Percentiles rank a stretch among this genome's conserved stretches.
Conservation (phyloP, 2,329 filamentous ascomycete genomes). For the Aspergillus arachidicola region DNA sequence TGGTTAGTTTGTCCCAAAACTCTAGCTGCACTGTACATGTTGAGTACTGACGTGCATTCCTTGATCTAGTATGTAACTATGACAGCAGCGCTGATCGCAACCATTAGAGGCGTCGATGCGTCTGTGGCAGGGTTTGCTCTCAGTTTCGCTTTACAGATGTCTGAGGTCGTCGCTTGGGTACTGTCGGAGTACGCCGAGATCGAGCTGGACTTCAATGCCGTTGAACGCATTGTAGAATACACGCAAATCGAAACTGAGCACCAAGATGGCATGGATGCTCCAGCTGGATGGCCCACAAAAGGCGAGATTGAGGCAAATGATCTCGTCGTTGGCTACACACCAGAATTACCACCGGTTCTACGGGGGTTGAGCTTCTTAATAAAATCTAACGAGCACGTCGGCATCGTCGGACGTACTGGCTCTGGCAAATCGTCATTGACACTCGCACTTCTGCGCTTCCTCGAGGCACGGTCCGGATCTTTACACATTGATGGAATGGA, state of each 20-base stretch:
- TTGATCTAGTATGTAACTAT: conserved; percentile 63
- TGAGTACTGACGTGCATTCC: conserved; percentile 24
- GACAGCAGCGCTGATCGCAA: conserved; percentile 66
- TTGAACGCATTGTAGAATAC: conserved; percentile 76
- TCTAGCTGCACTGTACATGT: background rate
- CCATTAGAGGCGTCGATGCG: conserved; percentile 64
- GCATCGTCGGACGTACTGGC: conserved; percentile 77
- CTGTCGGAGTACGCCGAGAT: conserved; percentile 66
- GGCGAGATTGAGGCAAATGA: conserved; percentile 72
- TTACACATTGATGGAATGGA: conserved; percentile 74
- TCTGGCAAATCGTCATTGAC: conserved; percentile 78
- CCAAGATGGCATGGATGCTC: conserved; percentile 63
- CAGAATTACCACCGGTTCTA: conserved; percentile 69
- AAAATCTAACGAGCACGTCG: conserved; percentile 68
- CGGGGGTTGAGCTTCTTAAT: conserved; percentile 70
- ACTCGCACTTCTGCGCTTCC: conserved; percentile 74
- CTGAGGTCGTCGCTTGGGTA: conserved; percentile 64
- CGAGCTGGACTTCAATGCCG: conserved; percentile 76
- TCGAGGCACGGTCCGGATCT: conserved; percentile 67
- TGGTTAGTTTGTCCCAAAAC: background rate
- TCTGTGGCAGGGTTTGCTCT: conserved; percentile 75
- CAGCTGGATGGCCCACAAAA: conserved; percentile 73
- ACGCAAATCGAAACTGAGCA: conserved; percentile 68
- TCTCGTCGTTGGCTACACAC: conserved; percentile 70
- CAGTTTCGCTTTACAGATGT: conserved; percentile 72